A percentile compares a stretch with the other conserved stretches of the same genome.
These are phyloP conservation scores for Trametes versicolor DNA, from an alignment of 1,284 basidiomycete species.

Conservation along the genomic window DNA sequence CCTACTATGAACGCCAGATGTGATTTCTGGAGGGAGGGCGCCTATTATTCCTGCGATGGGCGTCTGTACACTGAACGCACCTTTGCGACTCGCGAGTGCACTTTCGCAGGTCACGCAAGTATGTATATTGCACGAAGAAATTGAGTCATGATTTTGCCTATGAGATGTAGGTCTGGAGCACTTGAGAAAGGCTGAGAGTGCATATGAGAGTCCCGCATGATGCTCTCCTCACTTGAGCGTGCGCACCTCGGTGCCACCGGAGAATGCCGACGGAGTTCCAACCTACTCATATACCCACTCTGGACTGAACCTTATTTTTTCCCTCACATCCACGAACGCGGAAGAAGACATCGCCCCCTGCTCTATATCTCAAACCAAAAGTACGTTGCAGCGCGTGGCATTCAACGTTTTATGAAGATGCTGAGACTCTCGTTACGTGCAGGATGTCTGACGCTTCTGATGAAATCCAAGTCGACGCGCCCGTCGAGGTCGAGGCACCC, in stretches of 20 bases:
- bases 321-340: conserved; percentile 85
- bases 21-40: too few relatives aligned
- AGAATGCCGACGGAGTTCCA: conserved; percentile 60
- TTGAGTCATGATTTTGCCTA: too few relatives aligned
- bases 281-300: conserved; percentile 40
- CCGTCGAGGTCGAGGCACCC: conserved; percentile 85
- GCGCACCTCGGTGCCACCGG: conserved; percentile 24
- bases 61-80: too few relatives aligned
- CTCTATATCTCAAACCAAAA: conserved; percentile 52
- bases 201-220: background rate
- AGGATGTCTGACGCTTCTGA: conserved; percentile 99
- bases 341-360: conserved; percentile 82
- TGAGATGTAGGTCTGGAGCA: too few relatives aligned
- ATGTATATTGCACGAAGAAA: too few relatives aligned
- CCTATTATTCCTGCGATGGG: too few relatives aligned
- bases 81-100: too few relatives aligned
- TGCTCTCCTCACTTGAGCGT: background rate
- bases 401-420: background rate
- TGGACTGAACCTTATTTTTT: conserved; percentile 54
- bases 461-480: conserved; percentile 84
- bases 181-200: too few relatives aligned
- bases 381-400: conserved; percentile 45
- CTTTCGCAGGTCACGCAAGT: too few relatives aligned
- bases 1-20: too few relatives aligned
- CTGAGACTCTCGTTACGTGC: conserved; percentile 9